Percentiles rank a stretch among this genome's conserved stretches.
phyloP scores from a whole-genome alignment of 805 yeast species.

The Kodamaea jinghongensis region DNA sequence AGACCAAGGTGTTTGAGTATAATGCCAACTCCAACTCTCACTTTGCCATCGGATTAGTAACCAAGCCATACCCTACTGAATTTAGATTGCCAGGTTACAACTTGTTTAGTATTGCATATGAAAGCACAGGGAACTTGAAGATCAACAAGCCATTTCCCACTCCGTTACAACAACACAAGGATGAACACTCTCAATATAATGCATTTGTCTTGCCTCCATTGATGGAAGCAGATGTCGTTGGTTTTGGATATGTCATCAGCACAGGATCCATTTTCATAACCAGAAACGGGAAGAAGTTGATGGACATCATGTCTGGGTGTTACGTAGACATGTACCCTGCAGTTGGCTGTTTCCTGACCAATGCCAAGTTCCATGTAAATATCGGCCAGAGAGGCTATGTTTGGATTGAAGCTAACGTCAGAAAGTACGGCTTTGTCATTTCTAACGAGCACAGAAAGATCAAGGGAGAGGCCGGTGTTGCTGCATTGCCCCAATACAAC shows the following conservation, averaged over 20 bases:
- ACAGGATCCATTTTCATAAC: constrained; percentile 53
- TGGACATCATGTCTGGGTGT: constrained; percentile 50
- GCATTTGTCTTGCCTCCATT: constrained; percentile 51
- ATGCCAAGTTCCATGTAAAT: constrained; percentile 42
- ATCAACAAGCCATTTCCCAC: constrained; percentile 62
- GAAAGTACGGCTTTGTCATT: constrained; percentile 56
- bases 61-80: constrained; percentile 66
- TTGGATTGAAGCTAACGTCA: constrained; percentile 51
- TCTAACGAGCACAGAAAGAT: constrained; percentile 39
- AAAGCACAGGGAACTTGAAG: constrained; percentile 67
- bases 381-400: constrained; percentile 45
- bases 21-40: constrained; percentile 40
- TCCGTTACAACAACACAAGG: constrained; percentile 42
- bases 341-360: constrained; percentile 47
- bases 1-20: constrained; percentile 42
- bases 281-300: constrained; percentile 51
- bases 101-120: constrained; percentile 68
- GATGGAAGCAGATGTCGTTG: constrained; percentile 52
- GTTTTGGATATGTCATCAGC: constrained; percentile 49
- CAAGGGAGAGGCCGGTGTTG: constrained; percentile 38
- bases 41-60: constrained; percentile 63
- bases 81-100: constrained; percentile 75
- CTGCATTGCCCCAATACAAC: constrained; percentile 37
- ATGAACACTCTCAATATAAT: constrained; percentile 39
- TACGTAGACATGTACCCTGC: constrained; percentile 53